Evolutionary conservation across 345 rosid species (phyloP).

Genomic region (Pelargonium nanum): DNA sequence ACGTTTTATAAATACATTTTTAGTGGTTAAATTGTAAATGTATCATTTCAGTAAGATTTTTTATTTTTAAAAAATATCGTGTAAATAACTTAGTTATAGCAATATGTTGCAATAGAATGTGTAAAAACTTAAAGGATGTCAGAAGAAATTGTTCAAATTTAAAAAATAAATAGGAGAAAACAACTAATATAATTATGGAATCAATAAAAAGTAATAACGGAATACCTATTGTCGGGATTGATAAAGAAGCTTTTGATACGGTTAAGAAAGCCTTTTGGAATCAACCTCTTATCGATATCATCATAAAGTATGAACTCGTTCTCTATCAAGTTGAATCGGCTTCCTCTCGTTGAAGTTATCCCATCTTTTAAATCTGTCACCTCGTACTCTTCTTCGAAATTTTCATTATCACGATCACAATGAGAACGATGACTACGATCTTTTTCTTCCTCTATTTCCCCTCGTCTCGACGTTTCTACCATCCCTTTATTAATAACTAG

Average conservation of each 20-base stretch:
- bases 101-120: too few species aligned
- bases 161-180: not conserved
- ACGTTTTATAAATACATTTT: too few species aligned
- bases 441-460: not conserved
- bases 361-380: slow-evolving; percentile 33
- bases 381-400: slow-evolving; percentile 19
- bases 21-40: too few species aligned
- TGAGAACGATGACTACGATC: too few species aligned
- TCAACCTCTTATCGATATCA: too few species aligned
- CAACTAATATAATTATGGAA: not conserved
- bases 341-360: slow-evolving; percentile 31
- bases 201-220: not conserved
- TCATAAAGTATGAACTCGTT: slow-evolving; percentile 32
- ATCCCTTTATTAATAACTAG: not conserved
- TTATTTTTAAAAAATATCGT: too few species aligned
- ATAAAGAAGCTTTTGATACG: slow-evolving; percentile 52
- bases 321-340: slow-evolving; percentile 36
- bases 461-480: not conserved
- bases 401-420: not conserved
- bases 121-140: too few species aligned
- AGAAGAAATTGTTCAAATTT: too few species aligned
- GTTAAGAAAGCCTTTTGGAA: slow-evolving; percentile 26
- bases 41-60: too few species aligned
- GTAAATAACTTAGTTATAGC: too few species aligned
- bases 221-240: slow-evolving; percentile 76